These are phyloP conservation scores for Fusarium nematophilum DNA, from an alignment of 2,329 filamentous ascomycete genomes.

Conservation along the genomic window DNA sequence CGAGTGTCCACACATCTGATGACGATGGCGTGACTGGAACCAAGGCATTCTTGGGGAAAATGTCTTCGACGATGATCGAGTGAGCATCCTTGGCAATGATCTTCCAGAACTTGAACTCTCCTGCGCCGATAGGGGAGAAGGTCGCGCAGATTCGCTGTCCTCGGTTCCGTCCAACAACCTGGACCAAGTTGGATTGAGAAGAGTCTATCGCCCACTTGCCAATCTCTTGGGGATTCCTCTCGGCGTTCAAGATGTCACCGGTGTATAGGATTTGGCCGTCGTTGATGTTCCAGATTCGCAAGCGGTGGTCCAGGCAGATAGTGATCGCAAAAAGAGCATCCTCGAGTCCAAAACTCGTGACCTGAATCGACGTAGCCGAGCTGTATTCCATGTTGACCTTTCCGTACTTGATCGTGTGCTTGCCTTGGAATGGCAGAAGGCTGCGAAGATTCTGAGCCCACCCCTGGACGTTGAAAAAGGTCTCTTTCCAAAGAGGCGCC, in stretches of 20 bases:
- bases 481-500: slow-evolving; percentile 71
- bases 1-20: slow-evolving; percentile 82
- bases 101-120: slow-evolving; percentile 95
- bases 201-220: slow-evolving; percentile 84
- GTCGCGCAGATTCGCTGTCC: slow-evolving; percentile 74
- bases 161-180: slow-evolving; percentile 70
- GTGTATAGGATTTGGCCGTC: slow-evolving; percentile 81
- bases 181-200: slow-evolving; percentile 79
- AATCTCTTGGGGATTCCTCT: slow-evolving; percentile 73
- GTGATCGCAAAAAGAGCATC: slow-evolving; percentile 74
- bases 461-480: slow-evolving; percentile 77
- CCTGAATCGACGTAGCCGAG: slow-evolving; percentile 72
- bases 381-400: slow-evolving; percentile 74
- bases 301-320: slow-evolving; percentile 86
- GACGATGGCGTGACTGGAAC: slow-evolving; percentile 76
- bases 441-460: slow-evolving; percentile 76
- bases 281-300: slow-evolving; percentile 91
- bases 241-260: slow-evolving; percentile 80
- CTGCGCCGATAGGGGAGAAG: slow-evolving; percentile 87
- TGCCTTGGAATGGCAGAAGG: slow-evolving; percentile 73
- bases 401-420: slow-evolving; percentile 72
- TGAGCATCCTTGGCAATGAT: slow-evolving; percentile 74
- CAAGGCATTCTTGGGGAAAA: slow-evolving; percentile 71
- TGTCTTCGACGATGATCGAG: slow-evolving; percentile 74
- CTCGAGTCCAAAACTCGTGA: slow-evolving; percentile 63